phyloP scores from a whole-genome alignment of 2,329 filamentous ascomycete genomes.

The Colletotrichum lindemuthianum region DNA sequence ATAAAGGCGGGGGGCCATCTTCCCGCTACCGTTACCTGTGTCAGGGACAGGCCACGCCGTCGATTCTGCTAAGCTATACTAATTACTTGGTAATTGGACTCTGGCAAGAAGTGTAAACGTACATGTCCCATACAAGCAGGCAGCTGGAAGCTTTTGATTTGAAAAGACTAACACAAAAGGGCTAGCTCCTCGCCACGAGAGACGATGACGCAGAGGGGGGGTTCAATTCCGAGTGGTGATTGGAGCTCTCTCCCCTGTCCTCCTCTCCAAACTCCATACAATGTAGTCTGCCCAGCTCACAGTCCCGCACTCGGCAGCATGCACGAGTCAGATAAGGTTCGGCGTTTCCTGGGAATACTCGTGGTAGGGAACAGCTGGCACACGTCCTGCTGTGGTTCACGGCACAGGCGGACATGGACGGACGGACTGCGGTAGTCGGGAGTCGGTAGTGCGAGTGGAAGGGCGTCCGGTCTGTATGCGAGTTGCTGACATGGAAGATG shows the following conservation, averaged over 20 bases:
- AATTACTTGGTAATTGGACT: not conserved
- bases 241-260: constrained; percentile 8
- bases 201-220: constrained; percentile 22
- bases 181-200: not conserved
- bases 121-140: not conserved
- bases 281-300: not conserved
- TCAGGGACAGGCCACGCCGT: constrained; percentile 4
- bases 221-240: constrained; percentile 2
- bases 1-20: constrained; percentile 1
- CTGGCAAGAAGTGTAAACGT: constrained; percentile 10
- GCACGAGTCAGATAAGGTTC: constrained; percentile 26
- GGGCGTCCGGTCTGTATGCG: not conserved
- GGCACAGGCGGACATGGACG: constrained; percentile 5
- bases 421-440: not conserved
- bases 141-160: not conserved
- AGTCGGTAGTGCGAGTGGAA: too few relatives aligned
- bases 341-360: not conserved
- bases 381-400: not conserved
- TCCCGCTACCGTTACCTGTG: not conserved
- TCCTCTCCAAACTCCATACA: constrained; percentile 1
- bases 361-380: too few relatives aligned
- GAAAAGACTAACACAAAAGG: not conserved
- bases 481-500: constrained; percentile 19
- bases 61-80: not conserved
- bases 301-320: not conserved